These are phyloP conservation scores for Teunomyces lycoperdinae DNA, from an alignment of 805 yeast species.

Conservation along the genomic window DNA sequence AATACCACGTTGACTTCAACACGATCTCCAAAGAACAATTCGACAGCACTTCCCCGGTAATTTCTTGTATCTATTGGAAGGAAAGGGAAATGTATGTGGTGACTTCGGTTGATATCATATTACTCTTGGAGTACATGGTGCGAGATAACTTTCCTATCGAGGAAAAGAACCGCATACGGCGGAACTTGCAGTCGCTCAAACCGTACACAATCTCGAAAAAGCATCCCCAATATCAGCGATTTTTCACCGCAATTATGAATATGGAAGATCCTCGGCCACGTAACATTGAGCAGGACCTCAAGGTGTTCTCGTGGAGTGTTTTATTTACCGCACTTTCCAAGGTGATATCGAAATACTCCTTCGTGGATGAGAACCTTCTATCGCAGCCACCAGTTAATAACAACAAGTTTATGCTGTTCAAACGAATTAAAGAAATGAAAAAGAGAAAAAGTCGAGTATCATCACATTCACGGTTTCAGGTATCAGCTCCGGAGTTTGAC, in stretches of 20 bases:
- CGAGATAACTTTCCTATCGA: conserved; percentile 56
- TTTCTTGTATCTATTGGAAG: conserved; percentile 60
- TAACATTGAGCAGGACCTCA: conserved; percentile 67
- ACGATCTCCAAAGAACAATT: conserved; percentile 33
- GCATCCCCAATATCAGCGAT: conserved; percentile 20
- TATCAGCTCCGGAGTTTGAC: background rate
- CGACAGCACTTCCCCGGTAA: conserved; percentile 43
- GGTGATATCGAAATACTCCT: conserved; percentile 55
- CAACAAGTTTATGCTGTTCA: conserved; percentile 1
- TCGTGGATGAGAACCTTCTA: conserved; percentile 4
- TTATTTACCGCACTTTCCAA: conserved; percentile 52
- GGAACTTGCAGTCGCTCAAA: conserved; percentile 62
- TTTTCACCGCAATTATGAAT: conserved; percentile 49
- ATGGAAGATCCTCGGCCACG: conserved; percentile 65
- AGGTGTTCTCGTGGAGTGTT: conserved; percentile 60
- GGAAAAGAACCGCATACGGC: conserved; percentile 66
- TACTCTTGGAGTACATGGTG: conserved; percentile 55
- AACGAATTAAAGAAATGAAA: conserved; percentile 1
- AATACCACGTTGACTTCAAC: conserved; percentile 31
- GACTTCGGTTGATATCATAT: conserved; percentile 64
- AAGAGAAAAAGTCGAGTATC: background rate
- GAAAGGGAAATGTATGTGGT: conserved; percentile 47
- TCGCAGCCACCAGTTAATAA: background rate
- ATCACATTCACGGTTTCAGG: background rate
- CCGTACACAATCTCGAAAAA: conserved; percentile 59